These are phyloP conservation scores for Aureobasidium mangrovei DNA, from an alignment of 2,329 filamentous ascomycete genomes.

Conservation along the genomic window DNA sequence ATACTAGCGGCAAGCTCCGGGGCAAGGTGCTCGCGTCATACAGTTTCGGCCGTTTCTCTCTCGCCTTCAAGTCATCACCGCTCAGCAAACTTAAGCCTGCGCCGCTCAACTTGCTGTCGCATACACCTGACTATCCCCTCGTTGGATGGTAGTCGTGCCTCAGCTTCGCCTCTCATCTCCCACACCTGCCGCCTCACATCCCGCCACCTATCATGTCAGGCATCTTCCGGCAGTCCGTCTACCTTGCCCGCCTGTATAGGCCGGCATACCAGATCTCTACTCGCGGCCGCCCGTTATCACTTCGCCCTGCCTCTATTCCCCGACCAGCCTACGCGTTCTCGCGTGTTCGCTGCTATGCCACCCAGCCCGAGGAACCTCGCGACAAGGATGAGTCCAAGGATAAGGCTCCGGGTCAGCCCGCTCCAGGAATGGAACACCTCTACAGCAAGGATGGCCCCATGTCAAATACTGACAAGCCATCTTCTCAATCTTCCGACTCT, in stretches of 20 bases:
- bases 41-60: constrained; percentile 3
- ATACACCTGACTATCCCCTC: neutral
- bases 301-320: constrained; percentile 32
- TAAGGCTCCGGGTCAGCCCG: constrained; percentile 28
- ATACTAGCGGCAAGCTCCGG: too few relatives aligned
- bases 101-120: neutral
- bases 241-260: constrained; percentile 26
- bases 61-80: constrained; percentile 8
- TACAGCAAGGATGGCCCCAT: constrained; percentile 36
- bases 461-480: constrained; percentile 32
- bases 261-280: constrained; percentile 26
- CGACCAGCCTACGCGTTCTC: constrained; percentile 37
- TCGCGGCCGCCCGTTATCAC: constrained; percentile 27
- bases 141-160: constrained; percentile 3
- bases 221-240: constrained; percentile 28
- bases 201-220: constrained; percentile 23
- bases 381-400: constrained; percentile 30
- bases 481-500: constrained; percentile 15
- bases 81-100: neutral
- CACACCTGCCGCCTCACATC: neutral
- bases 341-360: constrained; percentile 35
- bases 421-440: constrained; percentile 38
- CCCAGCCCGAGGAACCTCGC: constrained; percentile 37
- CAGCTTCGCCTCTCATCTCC: neutral
- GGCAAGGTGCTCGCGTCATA: constrained; percentile 8